Conservation (phyloP, 2,329 filamentous ascomycete genomes). For the Exophiala sp. region DNA sequence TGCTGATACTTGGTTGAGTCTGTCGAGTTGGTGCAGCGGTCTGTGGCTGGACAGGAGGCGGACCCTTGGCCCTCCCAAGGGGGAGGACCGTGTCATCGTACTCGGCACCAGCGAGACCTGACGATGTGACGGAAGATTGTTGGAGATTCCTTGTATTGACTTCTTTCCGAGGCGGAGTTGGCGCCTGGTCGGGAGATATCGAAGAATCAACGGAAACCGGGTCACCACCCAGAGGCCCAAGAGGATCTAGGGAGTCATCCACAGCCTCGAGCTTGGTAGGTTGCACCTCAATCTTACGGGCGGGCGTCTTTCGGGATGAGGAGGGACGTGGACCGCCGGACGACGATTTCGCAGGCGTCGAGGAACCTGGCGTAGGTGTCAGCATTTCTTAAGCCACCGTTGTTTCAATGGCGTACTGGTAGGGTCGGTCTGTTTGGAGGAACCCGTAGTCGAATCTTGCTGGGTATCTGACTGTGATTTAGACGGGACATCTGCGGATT, state of each 20-base stretch:
- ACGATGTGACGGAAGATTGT: slow-evolving; percentile 36
- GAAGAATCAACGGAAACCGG: slow-evolving; percentile 30
- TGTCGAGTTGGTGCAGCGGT: slow-evolving; percentile 45
- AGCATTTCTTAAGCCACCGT: slow-evolving; percentile 10
- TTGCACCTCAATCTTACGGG: slow-evolving; percentile 54
- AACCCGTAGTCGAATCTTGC: slow-evolving; percentile 29
- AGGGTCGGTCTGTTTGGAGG: slow-evolving; percentile 29
- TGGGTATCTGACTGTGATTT: slow-evolving; percentile 32
- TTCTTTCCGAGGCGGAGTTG: slow-evolving; percentile 57
- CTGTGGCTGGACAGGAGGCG: slow-evolving; percentile 54
- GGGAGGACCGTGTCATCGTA: slow-evolving; percentile 61
- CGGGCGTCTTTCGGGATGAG: slow-evolving; percentile 46
- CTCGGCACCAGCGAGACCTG: slow-evolving; percentile 60
- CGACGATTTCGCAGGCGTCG: slow-evolving; percentile 31
- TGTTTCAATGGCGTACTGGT: slow-evolving; percentile 10
- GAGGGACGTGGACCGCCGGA: slow-evolving; percentile 44
- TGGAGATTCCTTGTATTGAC: slow-evolving; percentile 34
- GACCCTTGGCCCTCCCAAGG: slow-evolving; percentile 56
- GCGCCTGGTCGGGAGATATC: slow-evolving; percentile 48
- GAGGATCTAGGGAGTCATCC: slow-evolving; percentile 56
- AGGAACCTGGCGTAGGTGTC: slow-evolving; percentile 18
- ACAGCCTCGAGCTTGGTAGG: slow-evolving; percentile 58
- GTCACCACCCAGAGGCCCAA: slow-evolving; percentile 52
- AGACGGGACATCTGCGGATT: slow-evolving; percentile 42
- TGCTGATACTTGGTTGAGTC: slow-evolving; percentile 70